These are phyloP conservation scores for Penicillium samsonianum DNA, from an alignment of 495 filamentous ascomycete species.

Conservation along the genomic window DNA sequence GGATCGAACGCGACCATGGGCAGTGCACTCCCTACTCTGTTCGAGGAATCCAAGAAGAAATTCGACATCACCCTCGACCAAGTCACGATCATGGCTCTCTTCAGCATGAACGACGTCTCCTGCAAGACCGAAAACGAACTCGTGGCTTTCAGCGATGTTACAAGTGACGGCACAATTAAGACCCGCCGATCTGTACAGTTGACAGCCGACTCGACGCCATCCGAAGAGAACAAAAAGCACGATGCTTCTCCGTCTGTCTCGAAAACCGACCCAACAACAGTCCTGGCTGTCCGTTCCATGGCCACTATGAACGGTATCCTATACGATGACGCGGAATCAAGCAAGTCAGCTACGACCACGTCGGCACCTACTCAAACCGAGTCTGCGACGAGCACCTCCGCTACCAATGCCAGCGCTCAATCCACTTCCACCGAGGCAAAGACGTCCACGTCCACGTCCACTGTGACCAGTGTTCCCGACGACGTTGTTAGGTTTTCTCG, in stretches of 20 bases:
- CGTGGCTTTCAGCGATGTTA: conserved; percentile 70
- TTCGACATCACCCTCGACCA: conserved; percentile 75
- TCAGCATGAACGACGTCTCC: conserved; percentile 70
- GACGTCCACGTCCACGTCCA: conserved; percentile 15
- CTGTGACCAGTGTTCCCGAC: conserved; percentile 23
- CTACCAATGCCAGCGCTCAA: conserved; percentile 9
- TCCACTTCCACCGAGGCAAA: conserved; percentile 3
- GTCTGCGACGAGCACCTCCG: conserved; percentile 12
- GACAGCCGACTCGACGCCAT: conserved; percentile 8
- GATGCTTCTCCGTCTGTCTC: conserved; percentile 9
- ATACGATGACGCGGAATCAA: conserved; percentile 29
- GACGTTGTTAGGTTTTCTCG: conserved; percentile 47
- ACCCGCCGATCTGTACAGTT: conserved; percentile 28
- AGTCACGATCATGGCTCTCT: conserved; percentile 67
- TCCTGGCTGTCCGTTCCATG: conserved; percentile 33
- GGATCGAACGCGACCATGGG: conserved; percentile 75
- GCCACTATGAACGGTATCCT: conserved; percentile 49
- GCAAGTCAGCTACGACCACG: conserved; percentile 6
- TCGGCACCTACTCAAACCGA: conserved; percentile 5
- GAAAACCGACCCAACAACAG: conserved; percentile 19
- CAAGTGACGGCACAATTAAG: conserved; percentile 25
- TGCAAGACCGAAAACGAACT: conserved; percentile 84
- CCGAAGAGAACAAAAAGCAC: background rate
- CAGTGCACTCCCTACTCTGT: conserved; percentile 69
- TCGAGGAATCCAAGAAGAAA: conserved; percentile 61